Evolutionary conservation across 352 stramenopile genomes (phyloP).

Genomic region (Aphanomyces astaci): DNA sequence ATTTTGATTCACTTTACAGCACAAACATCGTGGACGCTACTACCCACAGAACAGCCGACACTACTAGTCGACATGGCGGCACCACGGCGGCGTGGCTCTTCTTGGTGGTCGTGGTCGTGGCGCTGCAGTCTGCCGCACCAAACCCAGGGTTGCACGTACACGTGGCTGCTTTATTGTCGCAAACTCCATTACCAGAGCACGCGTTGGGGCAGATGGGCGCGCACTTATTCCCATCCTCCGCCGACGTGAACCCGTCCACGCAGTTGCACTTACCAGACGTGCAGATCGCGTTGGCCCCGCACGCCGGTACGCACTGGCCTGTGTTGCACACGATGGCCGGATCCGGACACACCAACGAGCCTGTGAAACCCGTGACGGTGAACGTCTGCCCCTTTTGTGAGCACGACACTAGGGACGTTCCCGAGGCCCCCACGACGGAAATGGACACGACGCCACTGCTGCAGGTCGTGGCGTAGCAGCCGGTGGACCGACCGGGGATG

Average conservation of each 20-base stretch:
- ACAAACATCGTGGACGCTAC: background rate
- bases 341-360: slow-evolving; percentile 55
- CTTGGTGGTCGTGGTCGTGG: slow-evolving; percentile 18
- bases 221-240: slow-evolving; percentile 20
- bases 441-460: slow-evolving; percentile 34
- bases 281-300: slow-evolving; percentile 13
- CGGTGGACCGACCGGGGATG: slow-evolving; percentile 50
- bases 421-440: slow-evolving; percentile 22
- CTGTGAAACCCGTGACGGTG: slow-evolving; percentile 39
- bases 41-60: background rate
- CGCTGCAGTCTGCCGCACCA: slow-evolving; percentile 28
- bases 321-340: slow-evolving; percentile 45
- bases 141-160: slow-evolving; percentile 30
- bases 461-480: slow-evolving; percentile 73
- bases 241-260: slow-evolving; percentile 5
- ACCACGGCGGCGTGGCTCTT: background rate
- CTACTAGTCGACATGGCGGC: background rate
- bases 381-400: slow-evolving; percentile 34
- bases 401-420: slow-evolving; percentile 35
- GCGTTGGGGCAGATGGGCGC: slow-evolving; percentile 27
- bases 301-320: slow-evolving; percentile 10
- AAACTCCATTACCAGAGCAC: slow-evolving; percentile 31
- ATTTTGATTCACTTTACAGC: too few relatives aligned
- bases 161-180: slow-evolving; percentile 26
- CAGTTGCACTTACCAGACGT: background rate